A percentile compares a stretch with the other conserved stretches of the same genome.
Conservation (phyloP, 768 basidiomycete species). For the Ramaria rubella region DNA sequence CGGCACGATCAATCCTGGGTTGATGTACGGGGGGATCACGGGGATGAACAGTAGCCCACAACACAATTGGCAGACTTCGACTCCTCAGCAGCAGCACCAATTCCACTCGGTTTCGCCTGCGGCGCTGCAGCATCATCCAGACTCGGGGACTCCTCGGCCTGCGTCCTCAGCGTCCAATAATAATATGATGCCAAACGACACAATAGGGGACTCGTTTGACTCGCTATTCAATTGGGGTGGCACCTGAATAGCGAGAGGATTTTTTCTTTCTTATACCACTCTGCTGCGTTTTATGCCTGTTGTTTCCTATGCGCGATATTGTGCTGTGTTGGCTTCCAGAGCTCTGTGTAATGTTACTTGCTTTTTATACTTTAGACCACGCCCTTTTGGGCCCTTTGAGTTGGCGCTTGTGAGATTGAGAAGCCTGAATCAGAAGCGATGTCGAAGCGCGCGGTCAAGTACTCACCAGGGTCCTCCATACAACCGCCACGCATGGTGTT, state of each 20-base stretch:
- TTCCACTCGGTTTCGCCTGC: constrained; percentile 9
- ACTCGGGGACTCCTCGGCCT: constrained; percentile 4
- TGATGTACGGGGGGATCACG: constrained; percentile 6
- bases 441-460: background rate
- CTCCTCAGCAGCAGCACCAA: constrained; percentile 1
- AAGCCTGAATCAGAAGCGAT: background rate
- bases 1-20: constrained; percentile 3
- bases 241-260: background rate
- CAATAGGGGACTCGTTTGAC: constrained; percentile 6
- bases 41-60: background rate
- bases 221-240: constrained; percentile 9
- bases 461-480: background rate
- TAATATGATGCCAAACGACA: background rate
- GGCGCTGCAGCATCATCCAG: constrained; percentile 8
- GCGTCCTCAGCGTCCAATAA: constrained; percentile 6
- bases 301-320: constrained; percentile 1
- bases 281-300: background rate
- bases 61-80: background rate
- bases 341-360: constrained; percentile 7
- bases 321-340: constrained; percentile 1
- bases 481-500: constrained; percentile 51
- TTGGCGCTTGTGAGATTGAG: background rate
- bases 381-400: background rate
- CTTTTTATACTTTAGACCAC: background rate
- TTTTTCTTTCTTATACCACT: background rate